Evolutionary conservation across 129 eudicot species (phyloP).

Genomic region (carrot (Daucus carota)): DNA sequence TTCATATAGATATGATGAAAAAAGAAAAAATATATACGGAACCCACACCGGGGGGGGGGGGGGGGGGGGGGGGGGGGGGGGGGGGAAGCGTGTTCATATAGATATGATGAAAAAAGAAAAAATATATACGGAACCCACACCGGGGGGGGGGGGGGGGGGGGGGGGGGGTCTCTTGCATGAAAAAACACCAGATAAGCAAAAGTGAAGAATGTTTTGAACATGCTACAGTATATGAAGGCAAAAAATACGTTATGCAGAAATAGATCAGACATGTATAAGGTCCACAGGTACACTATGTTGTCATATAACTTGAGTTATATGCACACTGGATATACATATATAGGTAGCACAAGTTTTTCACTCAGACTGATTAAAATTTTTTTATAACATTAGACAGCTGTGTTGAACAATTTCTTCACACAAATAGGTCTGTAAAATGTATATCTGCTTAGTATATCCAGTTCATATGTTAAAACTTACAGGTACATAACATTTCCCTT

Average conservation of each 20-base stretch:
- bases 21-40: neutral
- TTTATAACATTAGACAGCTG: neutral
- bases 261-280: neutral
- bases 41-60: neutral
- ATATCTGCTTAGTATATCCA: neutral
- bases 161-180: neutral
- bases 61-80: neutral
- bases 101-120: neutral
- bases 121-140: neutral
- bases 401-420: neutral
- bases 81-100: constrained; percentile 5
- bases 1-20: neutral
- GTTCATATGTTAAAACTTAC: neutral
- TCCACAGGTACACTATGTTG: neutral
- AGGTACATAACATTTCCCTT: neutral
- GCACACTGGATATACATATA: neutral
- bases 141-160: neutral
- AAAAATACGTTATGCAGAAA: neutral
- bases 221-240: neutral
- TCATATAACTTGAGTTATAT: neutral
- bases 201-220: neutral
- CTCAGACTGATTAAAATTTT: neutral
- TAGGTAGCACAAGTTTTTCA: neutral
- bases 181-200: neutral
- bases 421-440: neutral